Base-by-base conservation (phyloP, 805 yeast genomes). In the Huiozyma naganishii region DNA sequence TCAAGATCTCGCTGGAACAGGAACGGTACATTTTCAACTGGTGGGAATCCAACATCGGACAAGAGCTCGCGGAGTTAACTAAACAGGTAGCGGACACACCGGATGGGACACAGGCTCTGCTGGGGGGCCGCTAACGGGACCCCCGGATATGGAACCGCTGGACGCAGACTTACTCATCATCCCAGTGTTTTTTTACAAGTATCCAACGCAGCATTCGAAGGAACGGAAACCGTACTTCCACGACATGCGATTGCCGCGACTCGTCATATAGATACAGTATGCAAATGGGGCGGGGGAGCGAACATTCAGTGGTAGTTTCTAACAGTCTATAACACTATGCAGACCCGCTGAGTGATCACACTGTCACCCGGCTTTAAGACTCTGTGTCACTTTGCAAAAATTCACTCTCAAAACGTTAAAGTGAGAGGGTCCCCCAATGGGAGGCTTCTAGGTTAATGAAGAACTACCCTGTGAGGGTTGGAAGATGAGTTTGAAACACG, bases 21-120 rank as follows among this genome's bases (percentile, higher is more conserved):
- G 43, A 36, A 33, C 32, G 41, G 4, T 46, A 46, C 5, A 34
- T 52, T 5, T 52, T 48, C 27, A 52, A 50, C 33, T 46, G 47
- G 9, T 40, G 42, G 42, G 42, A 11, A 10, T 11, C 42, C 10
- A 32, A 23, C 29, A 27, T 40, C 11, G 34, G 36, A 11, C 11
- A 23, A 6, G 13, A 33, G 6, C 29, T 40, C n/a, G 41, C 41
- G 6, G 9, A 39, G n/a, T 2, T 8, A 17, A 23, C 9, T 8
- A 30, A 11, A 11, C 33, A 8, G 33, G 33, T 11, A 11, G 33
- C 3, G n/a, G 33, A 30, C 11, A 30, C 33, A 11, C n/a, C 33
- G 5, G n/a, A 11, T 8, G n/a, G 5, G 33, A 3, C 33, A 11
- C 9, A 11, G 11, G 11, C 11, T 3, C 33, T 9, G 33, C 2